Evolutionary conservation across 164 flowering plant species (phyloP), one percentile per base, ranked within the genome.

Genomic region (Euptelea pleiosperma): DNA sequence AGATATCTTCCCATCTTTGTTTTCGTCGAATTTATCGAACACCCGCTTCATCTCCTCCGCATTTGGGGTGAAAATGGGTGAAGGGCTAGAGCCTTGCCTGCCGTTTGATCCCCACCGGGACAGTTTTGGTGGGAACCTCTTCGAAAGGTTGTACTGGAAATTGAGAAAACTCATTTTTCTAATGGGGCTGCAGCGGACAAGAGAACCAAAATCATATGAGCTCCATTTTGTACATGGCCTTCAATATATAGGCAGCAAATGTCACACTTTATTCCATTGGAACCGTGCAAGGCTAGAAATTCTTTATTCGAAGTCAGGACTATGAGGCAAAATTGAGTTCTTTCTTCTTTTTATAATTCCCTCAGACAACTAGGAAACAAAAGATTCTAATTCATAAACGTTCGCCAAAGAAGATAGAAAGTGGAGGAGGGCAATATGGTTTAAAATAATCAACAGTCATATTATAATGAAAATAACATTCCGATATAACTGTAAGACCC

Each of bases 1-100:
- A 0, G 91, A 84, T 24, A 91, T 82, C 73, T 82, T 86, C 25
- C 98, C 96, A 47, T 91, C 96, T 53, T 68, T 76, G 79, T 91
- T 74, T n/a, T 77, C 16, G 49, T 88, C 90, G 45, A 86, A 77
- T 44, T 73, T 83, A 12, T 83, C 71, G 49, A 88, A 88, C 1
- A 86, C 90, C 35, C 52, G 69, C 74, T 47, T 78, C 79, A 89
- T 72, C 71, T 91, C 96, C 0, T 76, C 77, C 37, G 21, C 26
- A 42, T 69, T 75, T 14, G 82, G 82, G 53, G 61, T 72, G 71
- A 65, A 78, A 8, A 55, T n/a, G 0, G 73, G 74, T 4, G 42
- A 16, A 3, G 59, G 8, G n/a, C 73, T 65, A 0, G 89, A 80
- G 50, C n/a, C 40, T 40, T 76, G 80, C 21, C 80, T 65, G 49